Evolutionary conservation across 805 yeast genomes (phyloP).

Genomic region (Soucietia sequanensis): DNA sequence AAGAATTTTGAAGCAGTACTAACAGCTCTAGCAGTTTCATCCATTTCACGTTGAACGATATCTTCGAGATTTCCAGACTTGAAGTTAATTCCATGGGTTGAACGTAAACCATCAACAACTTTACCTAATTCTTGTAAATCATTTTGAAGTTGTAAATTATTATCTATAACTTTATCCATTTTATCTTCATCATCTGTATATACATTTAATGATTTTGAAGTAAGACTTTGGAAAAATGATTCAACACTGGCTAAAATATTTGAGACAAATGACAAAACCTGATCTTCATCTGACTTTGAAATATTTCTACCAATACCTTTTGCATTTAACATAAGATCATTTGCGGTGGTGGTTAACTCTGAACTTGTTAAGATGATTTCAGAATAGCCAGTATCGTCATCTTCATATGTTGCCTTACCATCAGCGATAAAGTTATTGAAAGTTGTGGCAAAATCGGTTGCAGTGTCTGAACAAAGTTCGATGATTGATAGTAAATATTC

Average conservation of each 20-base stretch:
- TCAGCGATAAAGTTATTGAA: constrained; percentile 77
- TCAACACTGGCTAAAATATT: constrained; percentile 61
- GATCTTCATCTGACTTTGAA: constrained; percentile 54
- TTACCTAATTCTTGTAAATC: constrained; percentile 57
- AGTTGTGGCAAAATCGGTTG: constrained; percentile 77
- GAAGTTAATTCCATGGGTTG: constrained; percentile 26
- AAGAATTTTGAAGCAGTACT: constrained; percentile 63
- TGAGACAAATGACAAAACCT: constrained; percentile 47
- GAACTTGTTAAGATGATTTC: constrained; percentile 62
- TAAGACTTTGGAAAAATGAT: constrained; percentile 57
- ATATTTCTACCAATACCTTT: constrained; percentile 67
- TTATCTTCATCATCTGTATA: constrained; percentile 59
- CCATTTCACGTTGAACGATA: constrained; percentile 71
- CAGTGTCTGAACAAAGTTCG: constrained; percentile 67
- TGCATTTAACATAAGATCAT: constrained; percentile 62
- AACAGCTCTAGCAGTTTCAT: constrained; percentile 68
- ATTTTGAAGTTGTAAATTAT: constrained; percentile 74
- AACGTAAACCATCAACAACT: constrained; percentile 53
- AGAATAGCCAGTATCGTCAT: constrained; percentile 54
- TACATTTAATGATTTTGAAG: constrained; percentile 50
- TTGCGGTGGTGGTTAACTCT: constrained; percentile 57
- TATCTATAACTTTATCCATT: constrained; percentile 73
- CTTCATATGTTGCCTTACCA: constrained; percentile 50
- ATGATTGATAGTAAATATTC: constrained; percentile 63
- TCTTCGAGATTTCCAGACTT: constrained; percentile 59